Base-by-base conservation (phyloP, 2,329 filamentous ascomycete genomes). In the Fusarium sp. region DNA sequence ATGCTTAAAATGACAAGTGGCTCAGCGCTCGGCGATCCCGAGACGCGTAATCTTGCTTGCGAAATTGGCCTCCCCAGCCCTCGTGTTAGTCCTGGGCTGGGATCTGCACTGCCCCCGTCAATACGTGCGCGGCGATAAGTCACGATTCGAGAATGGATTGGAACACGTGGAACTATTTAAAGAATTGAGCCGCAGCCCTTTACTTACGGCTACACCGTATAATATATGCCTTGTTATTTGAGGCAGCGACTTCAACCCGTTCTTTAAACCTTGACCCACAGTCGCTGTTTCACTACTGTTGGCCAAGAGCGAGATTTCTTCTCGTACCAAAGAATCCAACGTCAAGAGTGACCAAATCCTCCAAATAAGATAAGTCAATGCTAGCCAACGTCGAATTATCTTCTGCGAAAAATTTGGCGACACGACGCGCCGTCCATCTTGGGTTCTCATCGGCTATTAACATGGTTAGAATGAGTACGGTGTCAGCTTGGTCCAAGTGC, bases 401-500 rank as follows among this genome's bases (percentile, higher is more conserved):
- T 4, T 65, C 49, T 2, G 42, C 58, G 5, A 75, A 68, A 36
- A 75, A 75, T 8, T 20, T 67, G 0, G 54, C 16, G 0, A 75
- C 63, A 3, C 74, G 72, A 0, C 55, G 61, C 0, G 74, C 74
- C 0, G 67, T 65, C 74, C 74, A 75, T 4, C 1, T 27, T 0
- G 74, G 74, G 9, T 75, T 75, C n/a, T 75, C 74, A 13, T 75
- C 74, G 4, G 68, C 74, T 75, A 1, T 1, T 1, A 0, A 2
- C 23, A 20, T 6, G 3, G 31, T 53, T n/a, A 53, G 49, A 51
- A 51, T 33, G 20, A 7, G 9, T 5, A 2, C 14, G 14, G 34
- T 13, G 7, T 10, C 9, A 14, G 6, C 2, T 5, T 14, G n/a
- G n/a, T 9, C n/a, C n/a, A 20, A 1, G 6, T 51, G 7, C 10